Percentiles rank a stretch among this genome's conserved stretches.
Evolutionary conservation across 345 rosid species (phyloP).

Genomic region (Microthlaspi erraticum): DNA sequence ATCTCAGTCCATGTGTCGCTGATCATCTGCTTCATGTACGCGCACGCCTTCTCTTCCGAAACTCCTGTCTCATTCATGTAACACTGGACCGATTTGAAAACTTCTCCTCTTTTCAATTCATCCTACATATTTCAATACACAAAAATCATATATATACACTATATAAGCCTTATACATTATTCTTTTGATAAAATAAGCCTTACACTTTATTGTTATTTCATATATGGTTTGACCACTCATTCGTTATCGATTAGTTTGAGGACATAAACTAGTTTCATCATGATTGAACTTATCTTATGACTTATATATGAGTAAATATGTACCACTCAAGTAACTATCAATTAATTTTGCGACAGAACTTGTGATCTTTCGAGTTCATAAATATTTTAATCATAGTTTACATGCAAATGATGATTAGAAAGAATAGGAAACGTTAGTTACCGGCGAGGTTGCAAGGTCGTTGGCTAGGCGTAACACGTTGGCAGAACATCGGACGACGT

Average conservation of each 20-base stretch:
- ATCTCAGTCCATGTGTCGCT: constrained; percentile 48
- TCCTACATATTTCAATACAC: constrained; percentile 22
- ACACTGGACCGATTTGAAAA: constrained; percentile 25
- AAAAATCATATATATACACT: neutral
- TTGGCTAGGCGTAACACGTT: constrained; percentile 31
- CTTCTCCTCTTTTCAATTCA: constrained; percentile 45
- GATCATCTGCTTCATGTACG: constrained; percentile 38
- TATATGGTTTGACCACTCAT: neutral
- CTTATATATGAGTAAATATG: too few relatives aligned
- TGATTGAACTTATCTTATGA: too few relatives aligned
- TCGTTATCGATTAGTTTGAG: neutral
- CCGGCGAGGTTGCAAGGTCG: constrained; percentile 51
- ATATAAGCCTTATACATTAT: too few relatives aligned
- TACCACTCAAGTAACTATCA: too few relatives aligned
- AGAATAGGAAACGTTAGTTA: neutral
- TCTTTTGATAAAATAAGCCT: too few relatives aligned
- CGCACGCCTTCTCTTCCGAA: constrained; percentile 42
- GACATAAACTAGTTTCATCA: too few relatives aligned
- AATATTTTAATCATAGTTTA: too few relatives aligned
- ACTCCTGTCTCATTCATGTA: constrained; percentile 50
- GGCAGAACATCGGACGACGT: constrained; percentile 38
- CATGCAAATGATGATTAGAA: neutral
- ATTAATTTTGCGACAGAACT: neutral
- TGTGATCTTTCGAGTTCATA: neutral
- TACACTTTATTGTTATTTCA: too few relatives aligned